A percentile compares a stretch with the other conserved stretches of the same genome.
Evolutionary conservation across 306 rosid species (phyloP).

Genomic region (Corylus heterophylla): DNA sequence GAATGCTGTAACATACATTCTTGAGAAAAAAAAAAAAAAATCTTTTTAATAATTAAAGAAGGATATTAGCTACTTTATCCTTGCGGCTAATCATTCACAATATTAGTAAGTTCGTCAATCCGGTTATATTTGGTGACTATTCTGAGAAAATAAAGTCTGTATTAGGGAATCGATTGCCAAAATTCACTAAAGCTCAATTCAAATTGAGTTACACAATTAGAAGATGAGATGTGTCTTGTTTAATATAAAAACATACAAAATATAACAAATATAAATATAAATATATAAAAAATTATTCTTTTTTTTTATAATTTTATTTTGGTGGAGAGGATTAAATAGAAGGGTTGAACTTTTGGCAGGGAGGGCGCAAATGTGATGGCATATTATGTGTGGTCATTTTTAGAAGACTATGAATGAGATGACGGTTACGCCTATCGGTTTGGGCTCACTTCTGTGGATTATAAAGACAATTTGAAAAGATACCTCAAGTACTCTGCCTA

Average conservation of each 20-base stretch:
- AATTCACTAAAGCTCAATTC: slow-evolving; percentile 38
- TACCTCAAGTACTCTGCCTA: slow-evolving; percentile 27
- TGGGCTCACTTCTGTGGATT: slow-evolving; percentile 31
- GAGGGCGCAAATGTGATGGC: slow-evolving; percentile 31
- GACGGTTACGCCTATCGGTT: slow-evolving; percentile 28
- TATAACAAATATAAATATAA: too few relatives aligned
- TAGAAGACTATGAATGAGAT: slow-evolving; percentile 34
- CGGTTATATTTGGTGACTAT: slow-evolving; percentile 54
- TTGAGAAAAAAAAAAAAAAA: too few relatives aligned
- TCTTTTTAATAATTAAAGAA: too few relatives aligned
- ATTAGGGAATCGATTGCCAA: slow-evolving; percentile 58
- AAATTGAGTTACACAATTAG: too few relatives aligned
- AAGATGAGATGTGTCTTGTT: too few relatives aligned
- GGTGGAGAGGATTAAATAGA: too few relatives aligned
- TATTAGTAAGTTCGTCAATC: slow-evolving; percentile 43
- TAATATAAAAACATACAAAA: too few relatives aligned
- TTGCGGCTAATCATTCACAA: too few relatives aligned
- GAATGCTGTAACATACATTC: background rate
- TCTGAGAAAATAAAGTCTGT: slow-evolving; percentile 40
- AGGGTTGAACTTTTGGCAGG: slow-evolving; percentile 9
- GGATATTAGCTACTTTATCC: too few relatives aligned
- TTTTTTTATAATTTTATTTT: too few relatives aligned
- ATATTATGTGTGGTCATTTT: slow-evolving; percentile 26
- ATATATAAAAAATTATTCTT: too few relatives aligned
- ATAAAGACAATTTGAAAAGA: slow-evolving; percentile 16